These are phyloP conservation scores for Phytophthora idaei DNA, from an alignment of 352 stramenopile species.

Conservation along the genomic window DNA sequence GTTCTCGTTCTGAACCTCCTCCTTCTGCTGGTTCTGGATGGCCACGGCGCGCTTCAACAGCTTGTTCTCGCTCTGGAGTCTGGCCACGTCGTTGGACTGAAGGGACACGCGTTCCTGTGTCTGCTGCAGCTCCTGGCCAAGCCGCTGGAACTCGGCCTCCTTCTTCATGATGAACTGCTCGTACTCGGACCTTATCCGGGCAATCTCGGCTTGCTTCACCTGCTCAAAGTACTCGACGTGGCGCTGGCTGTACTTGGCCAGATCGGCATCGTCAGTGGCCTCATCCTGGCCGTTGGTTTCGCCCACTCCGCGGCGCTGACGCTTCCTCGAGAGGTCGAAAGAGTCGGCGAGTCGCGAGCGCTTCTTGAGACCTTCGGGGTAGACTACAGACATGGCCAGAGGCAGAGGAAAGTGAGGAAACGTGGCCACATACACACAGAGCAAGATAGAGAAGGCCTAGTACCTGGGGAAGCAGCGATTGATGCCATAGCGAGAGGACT, in stretches of 20 bases:
- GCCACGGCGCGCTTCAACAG: constrained; percentile 83
- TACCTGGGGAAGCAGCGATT: constrained; percentile 72
- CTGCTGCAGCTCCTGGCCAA: constrained; percentile 58
- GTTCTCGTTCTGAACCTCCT: constrained; percentile 81
- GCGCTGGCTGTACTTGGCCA: constrained; percentile 86
- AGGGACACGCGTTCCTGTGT: constrained; percentile 42
- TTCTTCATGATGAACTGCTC: constrained; percentile 87
- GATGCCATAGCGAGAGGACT: constrained; percentile 56
- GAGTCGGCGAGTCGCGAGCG: constrained; percentile 65
- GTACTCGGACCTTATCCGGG: constrained; percentile 81
- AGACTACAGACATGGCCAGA: constrained; percentile 29
- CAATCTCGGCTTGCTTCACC: constrained; percentile 80
- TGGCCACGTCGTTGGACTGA: constrained; percentile 63
- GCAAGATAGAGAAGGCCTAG: background rate
- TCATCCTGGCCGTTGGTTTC: constrained; percentile 25
- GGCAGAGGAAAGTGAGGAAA: background rate
- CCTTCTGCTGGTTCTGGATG: constrained; percentile 90
- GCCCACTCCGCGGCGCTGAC: constrained; percentile 45
- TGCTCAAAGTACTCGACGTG: constrained; percentile 91
- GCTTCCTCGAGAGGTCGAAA: constrained; percentile 61
- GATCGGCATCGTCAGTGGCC: constrained; percentile 44
- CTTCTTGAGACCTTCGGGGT: constrained; percentile 75
- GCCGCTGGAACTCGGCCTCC: constrained; percentile 72
- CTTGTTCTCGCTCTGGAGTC: constrained; percentile 84
- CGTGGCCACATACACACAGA: background rate